Evolutionary conservation across 1,139 yeast genomes (phyloP), one percentile per base, ranked within the genome.

Genomic region (Saccharomyces hybrid): DNA sequence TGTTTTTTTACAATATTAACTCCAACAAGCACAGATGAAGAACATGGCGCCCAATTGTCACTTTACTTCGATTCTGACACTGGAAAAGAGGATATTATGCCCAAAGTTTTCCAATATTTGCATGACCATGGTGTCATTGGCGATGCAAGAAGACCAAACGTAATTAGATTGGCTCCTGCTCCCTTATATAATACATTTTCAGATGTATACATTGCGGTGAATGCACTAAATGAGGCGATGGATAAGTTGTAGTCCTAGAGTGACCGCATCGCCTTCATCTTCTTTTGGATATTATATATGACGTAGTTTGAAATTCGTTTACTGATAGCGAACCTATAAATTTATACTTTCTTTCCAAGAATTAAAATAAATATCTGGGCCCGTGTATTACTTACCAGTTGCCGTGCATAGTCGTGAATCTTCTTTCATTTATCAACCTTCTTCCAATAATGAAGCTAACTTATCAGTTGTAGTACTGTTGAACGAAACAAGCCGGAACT

Each of bases 111-210:
- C 60, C 60, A 65, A 1, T 73, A 74, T 55, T 67, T 90, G 57
- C 73, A 75, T 42, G 59, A 70, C 2, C 68, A 72, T 46, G 96
- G 90, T 2, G 80, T 88, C 2, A 80, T 90, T 47, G 87, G 89
- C 55, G 98, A 91, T 67, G 96, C 90, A 65, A 78, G 98, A 66
- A 78, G 88, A 66, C 98, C 97, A 1, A 84, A 84, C 66, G 97
- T 90, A 7, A 83, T 91, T 47, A 75, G 98, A 55, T 68, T 90
- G 31, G 93, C 96, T 0, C 96, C 98, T 4, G 76, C 80, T 6
- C 93, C 96, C 0, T 75, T 89, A 54, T 91, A 91, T 72, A 91
- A 88, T 64, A 81, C 88, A 1, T 87, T 87, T 60, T 71, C 66
- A 49, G 95, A 91, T 59, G 83, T 87, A 20, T 73, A 65, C 49